phyloP scores from a whole-genome alignment of 2,329 filamentous ascomycete species.

The Aureobasidium leucospermi region DNA sequence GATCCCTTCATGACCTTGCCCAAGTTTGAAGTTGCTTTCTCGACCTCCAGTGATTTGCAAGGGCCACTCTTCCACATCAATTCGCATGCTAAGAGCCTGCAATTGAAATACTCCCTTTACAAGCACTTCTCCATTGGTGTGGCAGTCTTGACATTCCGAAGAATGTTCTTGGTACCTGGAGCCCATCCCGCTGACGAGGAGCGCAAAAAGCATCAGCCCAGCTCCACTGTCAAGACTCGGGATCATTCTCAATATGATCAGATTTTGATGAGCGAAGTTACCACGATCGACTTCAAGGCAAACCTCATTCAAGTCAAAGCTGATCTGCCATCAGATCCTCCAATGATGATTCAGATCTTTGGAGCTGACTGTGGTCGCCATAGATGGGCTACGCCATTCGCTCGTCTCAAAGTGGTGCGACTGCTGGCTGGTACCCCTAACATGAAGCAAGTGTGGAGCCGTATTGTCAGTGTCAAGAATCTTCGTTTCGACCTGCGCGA shows the following conservation, averaged over 20 bases:
- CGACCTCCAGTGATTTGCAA: conserved; percentile 76
- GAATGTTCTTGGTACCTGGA: conserved; percentile 5
- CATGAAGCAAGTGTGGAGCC: conserved; percentile 76
- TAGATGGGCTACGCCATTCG: conserved; percentile 77
- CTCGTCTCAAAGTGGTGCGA: conserved; percentile 69
- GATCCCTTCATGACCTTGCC: conserved; percentile 84
- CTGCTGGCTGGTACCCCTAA: conserved; percentile 82
- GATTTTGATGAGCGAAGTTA: conserved; percentile 50
- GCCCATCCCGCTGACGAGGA: not conserved
- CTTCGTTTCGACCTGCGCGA: conserved; percentile 75
- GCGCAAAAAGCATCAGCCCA: conserved; percentile 12
- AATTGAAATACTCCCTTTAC: conserved; percentile 85
- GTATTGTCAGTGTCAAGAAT: conserved; percentile 75
- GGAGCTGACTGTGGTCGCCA: conserved; percentile 75
- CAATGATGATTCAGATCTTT: conserved; percentile 83
- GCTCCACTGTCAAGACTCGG: not conserved
- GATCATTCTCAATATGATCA: not conserved
- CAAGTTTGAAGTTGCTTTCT: conserved; percentile 77
- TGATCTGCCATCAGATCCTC: conserved; percentile 80
- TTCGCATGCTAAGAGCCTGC: conserved; percentile 68
- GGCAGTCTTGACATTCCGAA: conserved; percentile 45
- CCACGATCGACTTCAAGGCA: conserved; percentile 76
- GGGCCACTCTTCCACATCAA: conserved; percentile 85
- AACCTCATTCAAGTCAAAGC: conserved; percentile 81
- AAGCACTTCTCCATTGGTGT: conserved; percentile 85